Conservation (phyloP, 768 basidiomycete species). For the Podaxis sp. region DNA sequence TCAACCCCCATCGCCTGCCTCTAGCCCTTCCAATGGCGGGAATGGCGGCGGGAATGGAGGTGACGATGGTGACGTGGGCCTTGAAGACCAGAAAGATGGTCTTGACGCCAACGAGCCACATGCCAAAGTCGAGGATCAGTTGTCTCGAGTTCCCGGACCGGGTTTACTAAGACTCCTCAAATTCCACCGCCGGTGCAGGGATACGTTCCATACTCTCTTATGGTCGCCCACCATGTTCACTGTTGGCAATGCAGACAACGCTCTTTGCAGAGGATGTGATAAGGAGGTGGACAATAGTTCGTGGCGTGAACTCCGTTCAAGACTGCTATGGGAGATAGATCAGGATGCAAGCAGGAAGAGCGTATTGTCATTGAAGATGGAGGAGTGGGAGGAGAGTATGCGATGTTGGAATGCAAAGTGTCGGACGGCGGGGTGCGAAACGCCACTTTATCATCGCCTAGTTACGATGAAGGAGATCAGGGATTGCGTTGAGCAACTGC, state of each 20-base stretch:
- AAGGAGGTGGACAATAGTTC: neutral
- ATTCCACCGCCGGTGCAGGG: neutral
- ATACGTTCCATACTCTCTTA: neutral
- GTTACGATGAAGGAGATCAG: neutral
- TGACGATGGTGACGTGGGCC: neutral
- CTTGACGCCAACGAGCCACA: too few species aligned
- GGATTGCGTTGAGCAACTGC: neutral
- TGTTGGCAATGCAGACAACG: neutral
- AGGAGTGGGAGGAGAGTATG: neutral
- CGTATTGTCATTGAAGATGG: neutral
- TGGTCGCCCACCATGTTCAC: neutral
- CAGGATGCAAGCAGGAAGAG: neutral
- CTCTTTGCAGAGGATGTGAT: neutral
- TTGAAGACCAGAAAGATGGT: too few species aligned
- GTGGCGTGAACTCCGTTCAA: neutral
- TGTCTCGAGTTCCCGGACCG: neutral
- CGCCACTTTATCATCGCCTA: neutral
- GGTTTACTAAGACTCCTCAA: neutral
- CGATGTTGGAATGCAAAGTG: slow-evolving; percentile 1
- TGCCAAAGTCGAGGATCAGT: too few species aligned
- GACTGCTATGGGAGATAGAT: neutral
- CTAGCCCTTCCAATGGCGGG: too few species aligned
- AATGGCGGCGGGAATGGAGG: too few species aligned
- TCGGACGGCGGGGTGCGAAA: slow-evolving; percentile 11
- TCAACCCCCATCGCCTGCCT: too few species aligned